phyloP scores from a whole-genome alignment of 2,329 filamentous ascomycete species.

The Escovopsis sp. region DNA sequence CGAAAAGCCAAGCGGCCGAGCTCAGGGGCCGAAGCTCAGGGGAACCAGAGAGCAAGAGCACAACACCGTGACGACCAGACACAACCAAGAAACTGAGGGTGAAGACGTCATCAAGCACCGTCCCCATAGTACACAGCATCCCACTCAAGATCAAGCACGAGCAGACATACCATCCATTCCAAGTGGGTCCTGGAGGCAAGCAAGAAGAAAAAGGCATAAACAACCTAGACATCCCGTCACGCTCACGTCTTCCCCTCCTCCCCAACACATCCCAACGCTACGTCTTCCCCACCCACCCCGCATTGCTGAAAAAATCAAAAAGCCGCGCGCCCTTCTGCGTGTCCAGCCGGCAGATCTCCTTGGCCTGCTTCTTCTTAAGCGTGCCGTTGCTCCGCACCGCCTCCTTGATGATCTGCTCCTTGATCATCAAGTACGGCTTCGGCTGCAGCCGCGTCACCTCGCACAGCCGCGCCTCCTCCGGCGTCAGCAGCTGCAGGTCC shows the following conservation, averaged over 20 bases:
- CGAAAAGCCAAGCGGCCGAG: no score
- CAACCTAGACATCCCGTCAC: not conserved
- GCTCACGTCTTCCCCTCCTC: not conserved
- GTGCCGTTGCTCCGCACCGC: conserved; percentile 76
- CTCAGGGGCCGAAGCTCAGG: no score
- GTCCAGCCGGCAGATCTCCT: conserved; percentile 72
- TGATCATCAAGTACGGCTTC: conserved; percentile 90
- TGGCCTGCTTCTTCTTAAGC: conserved; percentile 87
- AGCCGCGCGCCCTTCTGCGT: conserved; percentile 70
- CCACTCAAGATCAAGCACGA: not conserved
- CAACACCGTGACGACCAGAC: no score
- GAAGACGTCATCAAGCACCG: not conserved
- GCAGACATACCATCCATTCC: no score
- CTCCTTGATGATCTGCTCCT: conserved; percentile 82
- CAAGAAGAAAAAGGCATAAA: not conserved
- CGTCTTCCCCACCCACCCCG: conserved; percentile 81
- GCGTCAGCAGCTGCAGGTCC: conserved; percentile 72
- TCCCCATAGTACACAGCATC: not conserved
- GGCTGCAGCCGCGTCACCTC: conserved; percentile 72
- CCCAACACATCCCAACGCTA: conserved; percentile 19
- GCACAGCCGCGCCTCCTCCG: conserved; percentile 76
- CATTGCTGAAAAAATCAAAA: conserved; percentile 89
- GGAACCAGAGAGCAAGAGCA: no score
- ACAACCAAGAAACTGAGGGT: no score
- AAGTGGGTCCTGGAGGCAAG: no score